Base-by-base conservation (phyloP, 805 yeast genomes). In the Candida glaebosa region DNA sequence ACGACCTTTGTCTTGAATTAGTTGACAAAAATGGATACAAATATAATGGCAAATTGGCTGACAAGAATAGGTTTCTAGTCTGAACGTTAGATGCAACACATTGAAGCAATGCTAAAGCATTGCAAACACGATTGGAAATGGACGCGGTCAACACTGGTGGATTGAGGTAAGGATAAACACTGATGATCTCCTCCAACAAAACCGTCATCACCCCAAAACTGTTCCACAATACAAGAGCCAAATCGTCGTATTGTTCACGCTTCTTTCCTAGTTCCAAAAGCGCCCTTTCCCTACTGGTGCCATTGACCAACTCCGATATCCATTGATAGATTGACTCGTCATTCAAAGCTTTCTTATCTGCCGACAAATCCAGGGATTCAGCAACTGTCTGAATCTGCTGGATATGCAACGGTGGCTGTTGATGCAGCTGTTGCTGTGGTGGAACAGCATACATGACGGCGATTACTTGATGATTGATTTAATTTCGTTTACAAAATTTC, bases 191-290 rank as follows among this genome's bases (percentile, higher is more conserved):
- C 59, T 87, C 95, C 44, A 91, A 64, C 30, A 91, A 67, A 16
- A 89, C 84, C 2, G 98, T 83, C 95, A 93, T 89, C 9, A 91
- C 97, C 22, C 98, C 99, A 63, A 85, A 90, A 3, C 96, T 87
- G 54, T 91, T 83, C 99, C 99, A 91, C 44, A 91, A 68, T 4
- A 91, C 95, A 31, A 89, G 63, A 0, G 98, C 98, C 44, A 91
- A 73, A 59, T 91, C 98, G 44, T 89, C 97, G 57, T 87, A 91
- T 56, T 88, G 89, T 57, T 91, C 99, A 47, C 99, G 75, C 56
- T 90, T 90, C 58, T 93, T 87, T 7, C 98, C 97, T 34, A 91
- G 71, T 59, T 90, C 97, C 50, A 90, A 67, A 40, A 91, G 71
- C 2, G 99, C 98, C 55, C 91, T 87, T 55, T 93, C 99, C 53